Evolutionary conservation across 345 rosid species (phyloP).

Genomic region (Salix udensis): DNA sequence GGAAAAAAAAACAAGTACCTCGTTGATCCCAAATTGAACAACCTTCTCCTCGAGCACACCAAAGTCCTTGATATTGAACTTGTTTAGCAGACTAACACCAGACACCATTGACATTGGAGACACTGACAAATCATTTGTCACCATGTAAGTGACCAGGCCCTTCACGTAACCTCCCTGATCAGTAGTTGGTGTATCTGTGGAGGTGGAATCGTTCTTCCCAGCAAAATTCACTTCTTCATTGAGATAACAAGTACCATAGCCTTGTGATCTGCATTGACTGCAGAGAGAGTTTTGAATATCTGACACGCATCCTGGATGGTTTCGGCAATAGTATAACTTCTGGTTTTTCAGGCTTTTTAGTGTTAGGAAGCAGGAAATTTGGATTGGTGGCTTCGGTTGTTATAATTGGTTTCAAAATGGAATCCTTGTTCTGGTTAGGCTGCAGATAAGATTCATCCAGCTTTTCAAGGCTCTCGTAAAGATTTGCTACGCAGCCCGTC

Average conservation of each 20-base stretch:
- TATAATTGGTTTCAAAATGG: background rate
- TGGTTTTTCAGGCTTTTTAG: background rate
- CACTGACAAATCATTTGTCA: slow-evolving; percentile 17
- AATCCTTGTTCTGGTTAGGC: background rate
- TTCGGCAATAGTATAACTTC: background rate
- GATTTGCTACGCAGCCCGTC: background rate
- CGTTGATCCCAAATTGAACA: slow-evolving; percentile 13
- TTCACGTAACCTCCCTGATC: slow-evolving; percentile 4
- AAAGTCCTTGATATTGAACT: slow-evolving; percentile 3
- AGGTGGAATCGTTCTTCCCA: background rate
- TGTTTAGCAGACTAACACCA: slow-evolving; percentile 10
- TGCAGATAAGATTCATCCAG: background rate
- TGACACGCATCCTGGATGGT: background rate
- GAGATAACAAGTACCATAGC: no score
- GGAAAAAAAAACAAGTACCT: background rate
- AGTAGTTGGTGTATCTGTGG: no score
- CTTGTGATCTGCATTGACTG: background rate
- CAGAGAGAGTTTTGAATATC: background rate
- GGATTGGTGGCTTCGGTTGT: background rate
- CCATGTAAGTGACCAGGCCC: slow-evolving; percentile 7
- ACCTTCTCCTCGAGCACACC: slow-evolving; percentile 8
- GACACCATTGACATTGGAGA: slow-evolving; percentile 11
- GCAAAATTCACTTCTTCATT: background rate
- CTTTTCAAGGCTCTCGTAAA: no score
- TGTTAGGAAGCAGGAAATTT: background rate